Conservation (phyloP, 2,329 filamentous ascomycete species). For the Bipolaris bicolor region DNA sequence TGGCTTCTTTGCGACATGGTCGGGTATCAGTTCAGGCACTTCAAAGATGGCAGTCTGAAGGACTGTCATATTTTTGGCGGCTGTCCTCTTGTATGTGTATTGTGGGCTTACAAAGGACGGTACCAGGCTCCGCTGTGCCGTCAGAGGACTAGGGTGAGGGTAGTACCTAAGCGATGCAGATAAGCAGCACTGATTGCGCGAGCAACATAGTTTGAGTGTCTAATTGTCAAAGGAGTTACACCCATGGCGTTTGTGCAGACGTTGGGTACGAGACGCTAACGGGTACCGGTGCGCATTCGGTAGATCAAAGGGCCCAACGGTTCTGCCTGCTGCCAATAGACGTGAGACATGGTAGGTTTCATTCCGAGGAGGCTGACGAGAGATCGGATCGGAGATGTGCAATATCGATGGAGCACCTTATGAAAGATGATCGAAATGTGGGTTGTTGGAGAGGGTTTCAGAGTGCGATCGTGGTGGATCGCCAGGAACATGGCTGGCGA, state of each 20-base stretch:
- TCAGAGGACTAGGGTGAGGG: conserved; percentile 9
- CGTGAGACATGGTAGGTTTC: neutral
- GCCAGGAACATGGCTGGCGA: neutral
- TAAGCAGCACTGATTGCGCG: conserved; percentile 14
- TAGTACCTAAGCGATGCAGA: conserved; percentile 15
- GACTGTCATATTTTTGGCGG: conserved; percentile 3
- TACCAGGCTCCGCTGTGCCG: conserved; percentile 4
- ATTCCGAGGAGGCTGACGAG: neutral
- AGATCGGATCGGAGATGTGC: neutral
- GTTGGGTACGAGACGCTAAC: conserved; percentile 13
- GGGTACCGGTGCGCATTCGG: conserved; percentile 5
- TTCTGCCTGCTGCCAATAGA: neutral
- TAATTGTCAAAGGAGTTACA: conserved; percentile 8
- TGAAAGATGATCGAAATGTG: neutral
- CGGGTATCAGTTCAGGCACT: neutral
- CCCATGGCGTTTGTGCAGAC: conserved; percentile 11
- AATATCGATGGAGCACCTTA: neutral
- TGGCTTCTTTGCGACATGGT: conserved; percentile 8
- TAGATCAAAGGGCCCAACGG: conserved; percentile 13
- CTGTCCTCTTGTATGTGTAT: conserved; percentile 12
- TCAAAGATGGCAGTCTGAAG: neutral
- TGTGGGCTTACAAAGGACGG: conserved; percentile 2
- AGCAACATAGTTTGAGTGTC: conserved; percentile 7
- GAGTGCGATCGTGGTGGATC: neutral
- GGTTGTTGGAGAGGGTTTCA: neutral